Percentiles rank a stretch among this genome's conserved stretches.
These are phyloP conservation scores for Ogataea thermomethanolica DNA, from an alignment of 805 yeast species.

Conservation along the genomic window DNA sequence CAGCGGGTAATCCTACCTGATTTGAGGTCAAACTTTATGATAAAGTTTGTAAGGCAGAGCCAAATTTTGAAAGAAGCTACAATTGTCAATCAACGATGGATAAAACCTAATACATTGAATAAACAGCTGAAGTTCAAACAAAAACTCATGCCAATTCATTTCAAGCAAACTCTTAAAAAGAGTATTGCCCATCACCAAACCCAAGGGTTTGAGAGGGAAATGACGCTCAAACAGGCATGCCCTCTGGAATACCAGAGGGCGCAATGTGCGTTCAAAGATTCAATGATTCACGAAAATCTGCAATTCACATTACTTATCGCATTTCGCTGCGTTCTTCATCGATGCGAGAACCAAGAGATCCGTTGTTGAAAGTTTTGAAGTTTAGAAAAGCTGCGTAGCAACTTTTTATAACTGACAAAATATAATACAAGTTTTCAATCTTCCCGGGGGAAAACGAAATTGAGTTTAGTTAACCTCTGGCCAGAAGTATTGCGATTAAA, in stretches of 20 bases:
- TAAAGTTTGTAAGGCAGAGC: conserved; percentile 7
- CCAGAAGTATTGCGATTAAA: conserved; percentile 8
- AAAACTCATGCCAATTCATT: conserved; percentile 6
- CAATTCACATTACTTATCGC: conserved; percentile 10
- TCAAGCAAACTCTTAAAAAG: conserved; percentile 2
- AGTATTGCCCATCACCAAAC: conserved; percentile 5
- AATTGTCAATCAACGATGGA: conserved; percentile 5
- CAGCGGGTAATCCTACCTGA: conserved; percentile 9
- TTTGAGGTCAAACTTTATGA: conserved; percentile 7
- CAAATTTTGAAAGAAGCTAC: conserved; percentile 1
- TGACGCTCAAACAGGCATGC: conserved; percentile 9
- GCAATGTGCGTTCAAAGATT: conserved; percentile 8
- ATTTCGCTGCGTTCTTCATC: conserved; percentile 14
- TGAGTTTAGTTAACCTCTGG: conserved; percentile 11
- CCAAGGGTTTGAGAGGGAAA: conserved; percentile 6
- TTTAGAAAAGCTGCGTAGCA: conserved; percentile 6
- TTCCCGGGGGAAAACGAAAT: conserved; percentile 3
- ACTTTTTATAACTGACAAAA: conserved; percentile 3
- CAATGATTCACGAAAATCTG: conserved; percentile 6
- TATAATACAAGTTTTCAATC: conserved; percentile 2
- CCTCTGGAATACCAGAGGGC: conserved; percentile 9
- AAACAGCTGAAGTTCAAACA: conserved; percentile 4
- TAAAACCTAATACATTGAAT: conserved; percentile 6
- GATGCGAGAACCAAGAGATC: conserved; percentile 16
- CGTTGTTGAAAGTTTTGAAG: conserved; percentile 13